These are phyloP conservation scores for Elongisporangium undulatum DNA, from an alignment of 352 stramenopile species.

Conservation along the genomic window DNA sequence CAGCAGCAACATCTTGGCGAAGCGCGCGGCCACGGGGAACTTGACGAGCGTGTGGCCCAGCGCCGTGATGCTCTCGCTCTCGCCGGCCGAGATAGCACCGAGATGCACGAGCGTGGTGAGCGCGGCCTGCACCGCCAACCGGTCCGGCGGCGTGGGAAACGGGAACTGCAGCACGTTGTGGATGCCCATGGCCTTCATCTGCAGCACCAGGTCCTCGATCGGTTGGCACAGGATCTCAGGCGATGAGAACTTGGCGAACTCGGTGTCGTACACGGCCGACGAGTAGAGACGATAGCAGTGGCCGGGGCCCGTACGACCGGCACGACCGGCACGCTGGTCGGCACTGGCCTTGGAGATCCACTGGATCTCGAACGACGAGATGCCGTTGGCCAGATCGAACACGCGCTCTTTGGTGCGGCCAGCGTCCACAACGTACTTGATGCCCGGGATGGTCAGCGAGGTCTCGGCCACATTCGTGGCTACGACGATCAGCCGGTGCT, in stretches of 20 bases:
- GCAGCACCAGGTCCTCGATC: conserved; percentile 95
- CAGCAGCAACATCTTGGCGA: conserved; percentile 90
- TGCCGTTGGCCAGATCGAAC: conserved; percentile 89
- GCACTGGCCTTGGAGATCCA: conserved; percentile 87
- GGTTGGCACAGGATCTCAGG: conserved; percentile 91
- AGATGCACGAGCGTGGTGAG: conserved; percentile 83
- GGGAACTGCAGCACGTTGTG: conserved; percentile 94
- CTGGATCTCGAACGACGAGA: conserved; percentile 93
- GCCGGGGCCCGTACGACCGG: conserved; percentile 93
- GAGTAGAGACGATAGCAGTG: conserved; percentile 99
- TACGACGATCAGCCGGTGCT: conserved; percentile 93
- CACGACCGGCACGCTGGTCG: conserved; percentile 92
- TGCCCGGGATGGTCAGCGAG: conserved; percentile 92
- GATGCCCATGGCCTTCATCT: conserved; percentile 98
- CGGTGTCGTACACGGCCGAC: conserved; percentile 93
- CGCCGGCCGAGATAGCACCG: conserved; percentile 50
- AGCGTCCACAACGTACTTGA: conserved; percentile 97
- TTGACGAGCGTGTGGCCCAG: conserved; percentile 79
- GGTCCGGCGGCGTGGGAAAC: conserved; percentile 94
- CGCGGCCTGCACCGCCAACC: conserved; percentile 81
- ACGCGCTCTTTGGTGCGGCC: conserved; percentile 95
- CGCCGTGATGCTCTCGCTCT: conserved; percentile 71
- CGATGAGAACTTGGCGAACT: conserved; percentile 88
- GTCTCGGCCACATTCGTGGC: conserved; percentile 99
- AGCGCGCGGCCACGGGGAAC: conserved; percentile 83